Percentiles rank a stretch among this genome's conserved stretches.
These are phyloP conservation scores for Graphilbum sp. DNA, from an alignment of 2,329 filamentous ascomycete species.

Conservation along the genomic window DNA sequence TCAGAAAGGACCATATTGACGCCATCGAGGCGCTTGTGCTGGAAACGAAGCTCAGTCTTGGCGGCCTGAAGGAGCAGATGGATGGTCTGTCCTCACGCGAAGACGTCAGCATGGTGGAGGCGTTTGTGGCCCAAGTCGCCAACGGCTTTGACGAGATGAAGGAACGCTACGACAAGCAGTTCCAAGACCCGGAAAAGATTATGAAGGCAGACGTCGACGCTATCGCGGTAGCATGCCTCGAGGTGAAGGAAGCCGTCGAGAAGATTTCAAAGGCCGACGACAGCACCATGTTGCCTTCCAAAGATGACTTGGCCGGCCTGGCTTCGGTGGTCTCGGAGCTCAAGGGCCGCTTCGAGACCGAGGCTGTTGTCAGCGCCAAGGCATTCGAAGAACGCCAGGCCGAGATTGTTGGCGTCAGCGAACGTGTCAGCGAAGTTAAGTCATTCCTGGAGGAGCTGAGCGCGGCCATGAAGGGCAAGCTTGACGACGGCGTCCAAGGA, in stretches of 20 bases:
- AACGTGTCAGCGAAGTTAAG: conserved; percentile 55
- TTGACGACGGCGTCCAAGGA: conserved; percentile 58
- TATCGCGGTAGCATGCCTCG: conserved; percentile 65
- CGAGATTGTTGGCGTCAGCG: conserved; percentile 63
- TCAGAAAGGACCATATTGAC: conserved; percentile 49
- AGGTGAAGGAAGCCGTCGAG: conserved; percentile 66
- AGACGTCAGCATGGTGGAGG: conserved; percentile 61
- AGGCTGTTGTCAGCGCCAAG: conserved; percentile 59
- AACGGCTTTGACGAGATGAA: conserved; percentile 60
- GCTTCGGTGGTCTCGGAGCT: conserved; percentile 52
- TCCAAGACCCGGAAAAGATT: conserved; percentile 45
- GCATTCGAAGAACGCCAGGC: conserved; percentile 71
- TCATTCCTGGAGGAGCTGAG: conserved; percentile 63
- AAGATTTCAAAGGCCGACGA: conserved; percentile 56
- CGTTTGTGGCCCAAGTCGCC: conserved; percentile 64
- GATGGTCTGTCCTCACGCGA: conserved; percentile 46
- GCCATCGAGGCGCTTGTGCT: conserved; percentile 49
- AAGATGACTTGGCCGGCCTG: conserved; percentile 59
- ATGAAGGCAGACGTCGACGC: conserved; percentile 72
- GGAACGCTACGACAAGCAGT: conserved; percentile 33
- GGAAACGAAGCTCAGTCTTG: conserved; percentile 60
- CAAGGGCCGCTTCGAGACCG: conserved; percentile 44
- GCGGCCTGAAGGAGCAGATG: conserved; percentile 15
- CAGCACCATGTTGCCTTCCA: conserved; percentile 48
- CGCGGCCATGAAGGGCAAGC: conserved; percentile 55